Evolutionary conservation across 2,329 filamentous ascomycete species (phyloP).

Genomic region (Colletotrichum australisinense): DNA sequence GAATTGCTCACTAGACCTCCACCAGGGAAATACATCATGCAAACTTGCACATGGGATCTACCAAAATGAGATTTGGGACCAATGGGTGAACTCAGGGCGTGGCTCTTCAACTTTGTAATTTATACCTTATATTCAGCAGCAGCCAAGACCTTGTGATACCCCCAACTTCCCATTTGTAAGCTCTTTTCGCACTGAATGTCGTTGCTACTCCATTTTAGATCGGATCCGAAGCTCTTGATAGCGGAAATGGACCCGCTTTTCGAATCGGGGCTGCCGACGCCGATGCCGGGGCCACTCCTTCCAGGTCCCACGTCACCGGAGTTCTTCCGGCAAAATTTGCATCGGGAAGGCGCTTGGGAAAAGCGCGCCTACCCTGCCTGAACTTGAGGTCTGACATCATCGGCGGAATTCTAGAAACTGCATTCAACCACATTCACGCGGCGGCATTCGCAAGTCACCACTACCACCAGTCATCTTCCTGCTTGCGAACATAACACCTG

Average conservation of each 20-base stretch:
- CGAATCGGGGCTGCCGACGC: constrained; percentile 22
- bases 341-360: background rate
- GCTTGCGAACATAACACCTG: background rate
- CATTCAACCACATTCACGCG: background rate
- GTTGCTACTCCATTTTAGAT: background rate
- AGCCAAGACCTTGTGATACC: background rate
- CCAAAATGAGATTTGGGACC: background rate
- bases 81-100: background rate
- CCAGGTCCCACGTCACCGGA: constrained; percentile 14
- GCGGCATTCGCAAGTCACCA: background rate
- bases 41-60: constrained; percentile 15
- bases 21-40: constrained; percentile 25
- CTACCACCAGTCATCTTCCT: background rate
- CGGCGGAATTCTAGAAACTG: background rate
- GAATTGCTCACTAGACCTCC: background rate
- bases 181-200: background rate
- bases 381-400: constrained; percentile 24
- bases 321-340: constrained; percentile 33
- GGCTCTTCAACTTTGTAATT: background rate
- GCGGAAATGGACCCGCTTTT: constrained; percentile 3
- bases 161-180: background rate
- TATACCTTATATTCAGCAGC: background rate
- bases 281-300: constrained; percentile 21
- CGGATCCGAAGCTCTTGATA: background rate
- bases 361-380: background rate